These are phyloP conservation scores for Psilocybe mexicana DNA, from an alignment of 1,284 basidiomycete species.

Conservation along the genomic window DNA sequence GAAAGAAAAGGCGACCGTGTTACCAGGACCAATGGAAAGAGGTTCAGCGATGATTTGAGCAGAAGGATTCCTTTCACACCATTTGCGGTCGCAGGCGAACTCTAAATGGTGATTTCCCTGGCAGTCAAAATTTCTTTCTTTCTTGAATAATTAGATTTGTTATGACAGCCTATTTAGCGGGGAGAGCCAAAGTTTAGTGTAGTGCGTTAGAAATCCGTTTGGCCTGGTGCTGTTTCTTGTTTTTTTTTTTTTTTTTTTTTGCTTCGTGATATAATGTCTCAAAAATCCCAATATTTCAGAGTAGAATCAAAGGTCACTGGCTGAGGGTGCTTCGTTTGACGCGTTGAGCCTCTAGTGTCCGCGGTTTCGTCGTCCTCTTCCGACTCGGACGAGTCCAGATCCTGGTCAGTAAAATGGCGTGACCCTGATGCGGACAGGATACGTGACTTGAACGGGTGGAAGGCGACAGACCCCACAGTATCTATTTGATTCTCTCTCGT, in stretches of 20 bases:
- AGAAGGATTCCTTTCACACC: not conserved
- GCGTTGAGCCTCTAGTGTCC: not conserved
- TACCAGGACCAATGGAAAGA: conserved; percentile 2
- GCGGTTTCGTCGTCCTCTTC: conserved; percentile 5
- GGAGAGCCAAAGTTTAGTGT: not conserved
- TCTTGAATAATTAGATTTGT: not conserved
- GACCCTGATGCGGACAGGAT: conserved; percentile 67
- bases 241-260: too few species aligned
- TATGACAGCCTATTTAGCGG: not conserved
- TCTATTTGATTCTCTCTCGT: conserved; percentile 38
- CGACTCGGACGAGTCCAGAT: conserved; percentile 11
- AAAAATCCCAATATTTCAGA: conserved; percentile 36
- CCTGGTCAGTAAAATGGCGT: conserved; percentile 51
- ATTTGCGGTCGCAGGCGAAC: conserved; percentile 1
- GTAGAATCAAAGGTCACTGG: conserved; percentile 36
- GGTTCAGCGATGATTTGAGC: not conserved
- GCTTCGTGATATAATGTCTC: not conserved
- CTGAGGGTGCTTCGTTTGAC: conserved; percentile 13
- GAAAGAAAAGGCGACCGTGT: not conserved
- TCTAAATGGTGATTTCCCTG: not conserved
- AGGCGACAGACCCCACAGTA: conserved; percentile 59
- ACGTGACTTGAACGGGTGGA: conserved; percentile 56
- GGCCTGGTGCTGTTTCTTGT: too few species aligned
- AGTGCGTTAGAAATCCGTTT: not conserved
- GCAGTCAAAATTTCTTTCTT: not conserved